These are phyloP conservation scores for Albatrellus ellisii DNA, from an alignment of 768 basidiomycete genomes.

Conservation along the genomic window DNA sequence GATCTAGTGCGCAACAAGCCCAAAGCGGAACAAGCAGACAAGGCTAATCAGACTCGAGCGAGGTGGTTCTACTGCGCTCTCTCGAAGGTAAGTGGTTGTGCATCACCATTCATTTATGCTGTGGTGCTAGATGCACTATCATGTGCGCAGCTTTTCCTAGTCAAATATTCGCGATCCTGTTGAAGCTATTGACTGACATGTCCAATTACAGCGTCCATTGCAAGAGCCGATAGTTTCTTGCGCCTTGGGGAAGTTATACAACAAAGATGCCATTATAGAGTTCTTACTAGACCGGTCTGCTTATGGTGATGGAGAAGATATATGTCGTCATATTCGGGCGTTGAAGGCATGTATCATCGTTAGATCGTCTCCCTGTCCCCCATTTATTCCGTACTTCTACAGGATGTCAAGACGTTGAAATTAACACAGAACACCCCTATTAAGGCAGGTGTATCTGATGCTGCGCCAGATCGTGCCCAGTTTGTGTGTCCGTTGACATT, in stretches of 20 bases:
- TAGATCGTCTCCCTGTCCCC: neutral
- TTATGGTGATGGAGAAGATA: conserved; percentile 85
- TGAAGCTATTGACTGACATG: neutral
- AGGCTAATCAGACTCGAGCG: conserved; percentile 77
- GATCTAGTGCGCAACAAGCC: conserved; percentile 64
- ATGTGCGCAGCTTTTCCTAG: too few species aligned
- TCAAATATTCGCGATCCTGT: neutral
- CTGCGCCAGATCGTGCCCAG: conserved; percentile 36
- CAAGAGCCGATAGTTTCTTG: conserved; percentile 87
- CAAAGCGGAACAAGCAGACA: conserved; percentile 85
- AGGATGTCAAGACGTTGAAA: conserved; percentile 81
- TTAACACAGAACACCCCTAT: conserved; percentile 61
- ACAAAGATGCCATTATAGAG: conserved; percentile 89
- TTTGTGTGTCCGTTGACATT: conserved; percentile 88
- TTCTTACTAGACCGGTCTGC: conserved; percentile 71
- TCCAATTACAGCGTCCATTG: conserved; percentile 47
- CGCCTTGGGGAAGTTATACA: conserved; percentile 88
- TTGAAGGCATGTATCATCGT: conserved; percentile 53
- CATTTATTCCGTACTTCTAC: neutral
- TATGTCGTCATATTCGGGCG: conserved; percentile 85
- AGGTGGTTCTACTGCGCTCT: conserved; percentile 91
- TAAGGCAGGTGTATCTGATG: conserved; percentile 25
- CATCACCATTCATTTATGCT: too few species aligned
- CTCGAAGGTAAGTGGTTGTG: conserved; percentile 65
- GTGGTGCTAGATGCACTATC: too few species aligned